Evolutionary conservation across 2,329 filamentous ascomycete genomes (phyloP).

Genomic region (Elsinoe ampelina): DNA sequence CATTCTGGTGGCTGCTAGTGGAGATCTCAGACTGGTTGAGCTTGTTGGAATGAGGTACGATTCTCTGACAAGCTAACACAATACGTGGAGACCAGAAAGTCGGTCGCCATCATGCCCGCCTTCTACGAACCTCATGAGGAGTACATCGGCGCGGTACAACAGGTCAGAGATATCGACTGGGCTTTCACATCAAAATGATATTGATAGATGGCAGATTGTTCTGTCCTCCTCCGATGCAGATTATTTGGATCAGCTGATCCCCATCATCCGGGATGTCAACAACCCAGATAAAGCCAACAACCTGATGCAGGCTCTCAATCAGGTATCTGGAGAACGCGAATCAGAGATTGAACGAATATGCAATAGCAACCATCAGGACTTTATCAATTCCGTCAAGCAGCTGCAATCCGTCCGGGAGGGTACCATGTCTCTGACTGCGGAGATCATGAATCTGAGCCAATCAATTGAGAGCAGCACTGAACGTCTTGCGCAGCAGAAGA

Average conservation of each 20-base stretch:
- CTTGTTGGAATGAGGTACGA: not conserved
- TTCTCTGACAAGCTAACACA: no score
- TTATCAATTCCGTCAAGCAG: slow-evolving; percentile 85
- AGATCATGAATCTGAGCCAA: slow-evolving; percentile 86
- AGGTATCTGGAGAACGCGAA: slow-evolving; percentile 80
- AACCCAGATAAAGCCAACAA: slow-evolving; percentile 61
- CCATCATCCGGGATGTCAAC: slow-evolving; percentile 83
- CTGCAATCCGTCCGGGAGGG: slow-evolving; percentile 87
- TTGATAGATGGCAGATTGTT: slow-evolving; percentile 58
- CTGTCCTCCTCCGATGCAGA: slow-evolving; percentile 84
- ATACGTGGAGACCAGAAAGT: not conserved
- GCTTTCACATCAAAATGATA: not conserved
- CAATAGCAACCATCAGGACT: slow-evolving; percentile 92
- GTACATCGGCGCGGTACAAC: slow-evolving; percentile 40
- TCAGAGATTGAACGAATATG: slow-evolving; percentile 89
- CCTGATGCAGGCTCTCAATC: slow-evolving; percentile 67
- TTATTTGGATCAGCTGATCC: slow-evolving; percentile 91
- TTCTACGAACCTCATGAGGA: slow-evolving; percentile 39
- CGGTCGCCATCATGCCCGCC: slow-evolving; percentile 25
- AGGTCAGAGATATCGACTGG: slow-evolving; percentile 30
- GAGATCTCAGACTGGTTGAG: not conserved
- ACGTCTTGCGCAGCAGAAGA: slow-evolving; percentile 88
- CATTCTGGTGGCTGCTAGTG: no score
- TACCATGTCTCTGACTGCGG: slow-evolving; percentile 76
- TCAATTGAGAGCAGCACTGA: slow-evolving; percentile 93